These are phyloP conservation scores for Benincasa hispida DNA, from an alignment of 306 rosid species.

Conservation along the genomic window DNA sequence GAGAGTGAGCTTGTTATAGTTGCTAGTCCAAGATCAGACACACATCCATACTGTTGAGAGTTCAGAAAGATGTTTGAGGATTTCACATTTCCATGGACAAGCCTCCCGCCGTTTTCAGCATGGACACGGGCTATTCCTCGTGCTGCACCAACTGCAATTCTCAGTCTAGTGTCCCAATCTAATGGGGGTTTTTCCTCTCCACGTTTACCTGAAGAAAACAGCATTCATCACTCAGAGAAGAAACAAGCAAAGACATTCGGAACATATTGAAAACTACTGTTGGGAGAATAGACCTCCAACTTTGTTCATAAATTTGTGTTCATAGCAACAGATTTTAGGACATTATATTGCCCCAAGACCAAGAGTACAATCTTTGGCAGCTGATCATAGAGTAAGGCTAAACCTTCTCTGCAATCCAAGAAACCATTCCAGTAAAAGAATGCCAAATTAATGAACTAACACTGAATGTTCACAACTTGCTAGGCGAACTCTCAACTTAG, in stretches of 20 bases:
- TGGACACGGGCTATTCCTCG: constrained; percentile 70
- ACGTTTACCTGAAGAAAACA: constrained; percentile 50
- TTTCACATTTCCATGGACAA: constrained; percentile 73
- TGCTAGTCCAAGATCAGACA: constrained; percentile 79
- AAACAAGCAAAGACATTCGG: background rate
- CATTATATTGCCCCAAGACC: background rate
- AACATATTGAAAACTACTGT: background rate
- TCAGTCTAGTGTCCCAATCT: constrained; percentile 67
- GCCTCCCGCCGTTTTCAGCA: constrained; percentile 55
- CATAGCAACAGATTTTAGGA: background rate
- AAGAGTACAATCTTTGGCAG: background rate
- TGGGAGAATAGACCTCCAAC: background rate
- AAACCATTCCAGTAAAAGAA: background rate
- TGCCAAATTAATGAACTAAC: background rate
- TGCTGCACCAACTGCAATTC: constrained; percentile 72
- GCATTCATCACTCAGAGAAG: background rate
- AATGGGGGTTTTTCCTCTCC: constrained; percentile 58
- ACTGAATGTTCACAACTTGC: background rate
- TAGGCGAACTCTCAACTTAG: background rate
- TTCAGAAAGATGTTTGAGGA: constrained; percentile 71
- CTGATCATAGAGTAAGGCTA: background rate
- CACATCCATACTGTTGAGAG: constrained; percentile 41
- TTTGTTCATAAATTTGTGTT: background rate
- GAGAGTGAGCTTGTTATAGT: constrained; percentile 60
- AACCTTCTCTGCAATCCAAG: background rate